These are phyloP conservation scores for Parathielavia hyrcaniae DNA, from an alignment of 495 filamentous ascomycete genomes.

Conservation along the genomic window DNA sequence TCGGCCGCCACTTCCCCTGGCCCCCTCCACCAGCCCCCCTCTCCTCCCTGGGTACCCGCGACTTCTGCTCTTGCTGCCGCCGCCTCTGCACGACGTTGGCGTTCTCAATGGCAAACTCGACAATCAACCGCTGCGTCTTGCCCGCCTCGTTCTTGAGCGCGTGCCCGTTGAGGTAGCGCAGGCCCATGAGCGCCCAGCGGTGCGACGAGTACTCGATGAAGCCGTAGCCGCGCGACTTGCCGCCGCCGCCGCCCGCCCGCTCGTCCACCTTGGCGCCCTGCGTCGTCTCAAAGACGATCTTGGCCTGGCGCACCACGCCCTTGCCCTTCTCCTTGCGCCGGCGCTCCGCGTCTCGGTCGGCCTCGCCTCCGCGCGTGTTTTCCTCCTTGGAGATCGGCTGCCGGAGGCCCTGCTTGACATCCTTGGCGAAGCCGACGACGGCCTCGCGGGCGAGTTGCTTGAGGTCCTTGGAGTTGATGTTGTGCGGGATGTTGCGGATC, in stretches of 20 bases:
- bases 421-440: conserved; percentile 85
- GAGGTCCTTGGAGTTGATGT: conserved; percentile 77
- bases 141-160: conserved; percentile 46
- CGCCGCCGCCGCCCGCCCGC: conserved; percentile 60
- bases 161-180: conserved; percentile 89
- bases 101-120: conserved; percentile 98
- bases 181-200: conserved; percentile 88
- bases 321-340: conserved; percentile 74
- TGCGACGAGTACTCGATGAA: conserved; percentile 97
- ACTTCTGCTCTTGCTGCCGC: conserved; percentile 62
- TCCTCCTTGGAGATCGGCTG: conserved; percentile 82
- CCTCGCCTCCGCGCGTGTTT: conserved; percentile 63
- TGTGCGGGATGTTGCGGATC: conserved; percentile 83
- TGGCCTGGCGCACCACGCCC: conserved; percentile 91
- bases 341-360: conserved; percentile 72
- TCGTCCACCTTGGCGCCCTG: conserved; percentile 77
- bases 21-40: neutral
- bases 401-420: conserved; percentile 69
- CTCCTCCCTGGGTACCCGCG: conserved; percentile 43
- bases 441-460: conserved; percentile 86
- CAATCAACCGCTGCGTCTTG: conserved; percentile 64
- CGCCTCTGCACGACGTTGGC: conserved; percentile 81
- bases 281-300: conserved; percentile 82
- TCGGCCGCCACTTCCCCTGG: neutral
- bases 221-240: conserved; percentile 85